These are phyloP conservation scores for Cercospora zeae-maydis DNA, from an alignment of 2,329 filamentous ascomycete species.

Conservation along the genomic window DNA sequence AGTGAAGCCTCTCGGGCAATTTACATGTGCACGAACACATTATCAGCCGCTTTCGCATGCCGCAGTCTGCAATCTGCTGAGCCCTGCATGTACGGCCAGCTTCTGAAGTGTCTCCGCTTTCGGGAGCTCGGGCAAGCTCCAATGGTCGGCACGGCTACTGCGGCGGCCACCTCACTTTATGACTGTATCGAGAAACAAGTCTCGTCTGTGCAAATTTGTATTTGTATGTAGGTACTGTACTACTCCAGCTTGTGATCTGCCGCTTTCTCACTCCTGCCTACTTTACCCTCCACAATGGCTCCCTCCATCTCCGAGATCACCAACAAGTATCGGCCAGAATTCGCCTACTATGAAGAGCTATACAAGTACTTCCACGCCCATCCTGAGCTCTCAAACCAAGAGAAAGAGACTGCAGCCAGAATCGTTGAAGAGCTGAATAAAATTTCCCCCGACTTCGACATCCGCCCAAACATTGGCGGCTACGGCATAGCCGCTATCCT, in stretches of 20 bases:
- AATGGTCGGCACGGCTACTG: constrained; percentile 10
- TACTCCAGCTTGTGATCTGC: background rate
- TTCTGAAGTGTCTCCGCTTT: constrained; percentile 1
- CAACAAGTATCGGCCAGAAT: constrained; percentile 38
- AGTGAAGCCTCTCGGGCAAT: background rate
- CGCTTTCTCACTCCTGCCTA: background rate
- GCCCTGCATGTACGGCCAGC: background rate
- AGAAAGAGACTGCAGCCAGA: constrained; percentile 50
- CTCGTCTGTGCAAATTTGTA: background rate
- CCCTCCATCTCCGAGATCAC: constrained; percentile 27
- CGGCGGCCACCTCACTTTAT: constrained; percentile 10
- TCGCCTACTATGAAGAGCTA: constrained; percentile 49
- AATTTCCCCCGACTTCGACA: constrained; percentile 40
- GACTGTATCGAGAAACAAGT: background rate
- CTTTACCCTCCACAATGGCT: constrained; percentile 18
- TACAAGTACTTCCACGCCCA: constrained; percentile 59
- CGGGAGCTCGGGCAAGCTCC: constrained; percentile 10
- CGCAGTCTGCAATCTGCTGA: background rate
- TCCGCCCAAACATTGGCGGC: constrained; percentile 55
- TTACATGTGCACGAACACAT: background rate
- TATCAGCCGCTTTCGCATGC: background rate
- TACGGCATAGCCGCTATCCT: constrained; percentile 57
- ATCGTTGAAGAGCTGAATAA: constrained; percentile 43
- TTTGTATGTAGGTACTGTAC: constrained; percentile 15
- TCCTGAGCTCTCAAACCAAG: constrained; percentile 58